Percentiles rank a stretch among this genome's conserved stretches.
Conservation (phyloP, 1,284 basidiomycete species). For the Inonotus obliquus region DNA sequence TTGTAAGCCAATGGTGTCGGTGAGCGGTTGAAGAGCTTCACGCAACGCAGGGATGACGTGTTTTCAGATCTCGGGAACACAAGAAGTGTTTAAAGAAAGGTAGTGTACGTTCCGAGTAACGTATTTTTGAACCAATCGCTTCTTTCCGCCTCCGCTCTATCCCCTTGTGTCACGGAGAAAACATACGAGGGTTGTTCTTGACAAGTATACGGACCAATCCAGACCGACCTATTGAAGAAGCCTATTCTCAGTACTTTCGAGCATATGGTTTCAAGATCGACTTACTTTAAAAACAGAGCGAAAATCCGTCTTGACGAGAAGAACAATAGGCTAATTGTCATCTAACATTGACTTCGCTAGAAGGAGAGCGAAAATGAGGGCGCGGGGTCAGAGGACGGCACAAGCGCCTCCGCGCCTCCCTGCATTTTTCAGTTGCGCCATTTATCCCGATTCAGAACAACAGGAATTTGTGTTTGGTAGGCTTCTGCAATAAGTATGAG, state of each 20-base stretch:
- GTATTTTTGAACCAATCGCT: too few species aligned
- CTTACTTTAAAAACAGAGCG: neutral
- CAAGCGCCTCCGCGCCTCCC: neutral
- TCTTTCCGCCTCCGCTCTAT: too few species aligned
- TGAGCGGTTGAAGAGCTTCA: too few species aligned
- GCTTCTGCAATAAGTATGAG: neutral
- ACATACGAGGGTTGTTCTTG: neutral
- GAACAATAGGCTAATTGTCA: neutral
- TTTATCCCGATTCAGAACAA: neutral
- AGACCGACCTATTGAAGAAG: neutral
- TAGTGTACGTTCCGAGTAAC: too few species aligned
- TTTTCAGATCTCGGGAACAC: too few species aligned
- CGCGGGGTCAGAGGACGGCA: neutral
- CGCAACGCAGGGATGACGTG: too few species aligned
- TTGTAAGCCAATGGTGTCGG: too few species aligned
- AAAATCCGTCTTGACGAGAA: neutral
- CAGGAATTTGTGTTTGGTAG: neutral
- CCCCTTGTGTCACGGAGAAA: too few species aligned
- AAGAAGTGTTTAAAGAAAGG: too few species aligned
- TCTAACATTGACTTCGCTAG: neutral
- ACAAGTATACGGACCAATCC: neutral
- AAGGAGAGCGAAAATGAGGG: neutral
- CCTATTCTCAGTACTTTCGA: neutral
- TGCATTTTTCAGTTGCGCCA: neutral
- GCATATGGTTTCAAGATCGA: neutral